Conservation (phyloP, 2,329 filamentous ascomycete genomes). For the Madurella mycetomatis region DNA sequence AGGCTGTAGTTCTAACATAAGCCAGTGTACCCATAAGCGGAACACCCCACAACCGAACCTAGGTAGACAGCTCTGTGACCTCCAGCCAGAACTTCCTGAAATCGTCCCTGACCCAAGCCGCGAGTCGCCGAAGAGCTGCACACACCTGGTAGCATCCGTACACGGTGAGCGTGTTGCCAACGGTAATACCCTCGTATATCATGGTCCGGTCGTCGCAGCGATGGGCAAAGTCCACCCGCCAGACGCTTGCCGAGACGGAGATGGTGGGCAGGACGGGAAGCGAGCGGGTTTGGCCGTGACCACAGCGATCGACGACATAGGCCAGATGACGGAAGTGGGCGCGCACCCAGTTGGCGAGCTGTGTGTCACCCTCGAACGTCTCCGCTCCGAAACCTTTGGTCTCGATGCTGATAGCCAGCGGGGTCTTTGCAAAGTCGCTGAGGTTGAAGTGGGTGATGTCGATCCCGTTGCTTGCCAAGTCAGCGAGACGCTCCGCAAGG, state of each 20-base stretch:
- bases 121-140: conserved; percentile 6
- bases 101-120: conserved; percentile 3
- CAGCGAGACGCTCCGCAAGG: conserved; percentile 2
- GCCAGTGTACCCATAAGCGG: too few species aligned
- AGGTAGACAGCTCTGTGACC: neutral
- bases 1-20: too few species aligned
- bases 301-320: neutral
- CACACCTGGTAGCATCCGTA: conserved; percentile 11
- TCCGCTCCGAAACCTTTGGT: conserved; percentile 6
- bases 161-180: conserved; percentile 7
- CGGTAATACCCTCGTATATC: conserved; percentile 4
- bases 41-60: too few species aligned
- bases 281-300: neutral
- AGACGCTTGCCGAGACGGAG: conserved; percentile 1
- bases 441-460: conserved; percentile 3
- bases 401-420: conserved; percentile 9
- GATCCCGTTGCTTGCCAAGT: conserved; percentile 5
- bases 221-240: conserved; percentile 10
- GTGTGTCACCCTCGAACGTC: too few species aligned
- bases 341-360: conserved; percentile 9
- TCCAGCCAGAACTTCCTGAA: conserved; percentile 3
- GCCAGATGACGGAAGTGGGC: conserved; percentile 9
- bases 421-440: conserved; percentile 6
- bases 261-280: conserved; percentile 5
- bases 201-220: conserved; percentile 7